Evolutionary conservation across 805 yeast genomes (phyloP), one percentile per base, ranked within the genome.

Genomic region (Metschnikowia lochheadii): DNA sequence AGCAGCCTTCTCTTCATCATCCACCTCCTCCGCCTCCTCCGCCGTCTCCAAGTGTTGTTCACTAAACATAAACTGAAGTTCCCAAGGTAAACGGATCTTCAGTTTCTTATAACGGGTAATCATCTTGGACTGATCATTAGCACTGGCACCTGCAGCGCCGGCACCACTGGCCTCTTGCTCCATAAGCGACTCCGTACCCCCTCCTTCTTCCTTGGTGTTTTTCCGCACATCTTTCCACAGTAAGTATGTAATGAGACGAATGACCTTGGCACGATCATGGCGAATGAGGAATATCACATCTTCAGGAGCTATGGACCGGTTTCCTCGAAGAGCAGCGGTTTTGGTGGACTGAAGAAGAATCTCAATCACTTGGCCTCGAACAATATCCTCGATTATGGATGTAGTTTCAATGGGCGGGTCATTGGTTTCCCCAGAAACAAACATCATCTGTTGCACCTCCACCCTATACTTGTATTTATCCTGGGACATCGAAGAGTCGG

Each of bases 371-470:
- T 94, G 99, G 1, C 94, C 94, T 41, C 95, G 77, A 2, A 94
- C 98, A 42, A 94, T 89, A 63, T 94, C 98, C 64, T 94, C 99
- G 40, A 92, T 89, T 48, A 94, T 70, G n/a, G 92, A 83, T 0
- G 97, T 87, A 0, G 97, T 89, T 56, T 88, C 96, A 14, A 85
- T 79, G 0, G 97, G 96, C 1, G 98, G 95, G 61, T 94, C 99
- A 58, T 87, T 88, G 0, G 94, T 82, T 65, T 94, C 98, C 2
- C 99, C 99, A 49, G 86, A 79, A 49, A 94, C 99, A 74, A 94
- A 94, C 99, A 94, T 94, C 99, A 94, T 94, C 73, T 88, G 78
- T 68, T 94, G 99, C 61, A 94, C 94, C 72, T 94, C 99, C 36
- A 87, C 81, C 50, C 96, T 76, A 67, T 92, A 94, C 63, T 85